Evolutionary conservation across 83 land plant species (phyloP), one percentile per base, ranked within the genome.

Genomic region (Thuja plicata): DNA sequence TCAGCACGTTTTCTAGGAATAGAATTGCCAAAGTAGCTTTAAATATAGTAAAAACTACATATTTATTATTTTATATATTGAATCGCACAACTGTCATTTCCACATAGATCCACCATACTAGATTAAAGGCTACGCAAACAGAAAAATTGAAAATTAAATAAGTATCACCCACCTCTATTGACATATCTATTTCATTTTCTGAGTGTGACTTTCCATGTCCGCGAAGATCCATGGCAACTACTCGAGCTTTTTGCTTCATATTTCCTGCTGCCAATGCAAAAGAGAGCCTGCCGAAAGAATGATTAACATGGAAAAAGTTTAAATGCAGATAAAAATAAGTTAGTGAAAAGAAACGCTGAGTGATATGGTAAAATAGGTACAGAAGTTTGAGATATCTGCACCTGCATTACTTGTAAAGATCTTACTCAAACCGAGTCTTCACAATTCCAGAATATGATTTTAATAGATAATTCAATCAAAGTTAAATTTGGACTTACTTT

Each of bases 161-260:
- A 55, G 37, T 57, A 37, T 60, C 41, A 86, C 71, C 37, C 37
- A 41, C 99, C 95, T 97, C 96, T 90, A 92, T 93, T 60, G 99
- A 97, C 32, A 98, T 88, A 81, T 98, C 95, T 35, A 89, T 73
- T 80, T 98, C 95, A 98, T 96, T 89, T 9, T 92, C 93, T 8
- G 99, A 94, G 19, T 89, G 78, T 52, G 99, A 93, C 85, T 92
- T 93, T 43, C 99, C 99, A 94, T 98, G 99, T 70, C 99, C 99
- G 89, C 99, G 92, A 88, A 96, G 88, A 90, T 98, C 99, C 98
- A 98, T 93, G 41, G 99, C 96, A 17, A 95, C 97, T 35, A 98
- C 95, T 71, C 98, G 92, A 91, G 93, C 97, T 86, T 94, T 93
- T 86, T 94, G 95, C 89, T 98, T 98, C 86, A 98, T 94, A 77